Percentiles rank a stretch among this genome's conserved stretches.
phyloP scores from a whole-genome alignment of 345 rosid species.

The Reutealis trisperma region DNA sequence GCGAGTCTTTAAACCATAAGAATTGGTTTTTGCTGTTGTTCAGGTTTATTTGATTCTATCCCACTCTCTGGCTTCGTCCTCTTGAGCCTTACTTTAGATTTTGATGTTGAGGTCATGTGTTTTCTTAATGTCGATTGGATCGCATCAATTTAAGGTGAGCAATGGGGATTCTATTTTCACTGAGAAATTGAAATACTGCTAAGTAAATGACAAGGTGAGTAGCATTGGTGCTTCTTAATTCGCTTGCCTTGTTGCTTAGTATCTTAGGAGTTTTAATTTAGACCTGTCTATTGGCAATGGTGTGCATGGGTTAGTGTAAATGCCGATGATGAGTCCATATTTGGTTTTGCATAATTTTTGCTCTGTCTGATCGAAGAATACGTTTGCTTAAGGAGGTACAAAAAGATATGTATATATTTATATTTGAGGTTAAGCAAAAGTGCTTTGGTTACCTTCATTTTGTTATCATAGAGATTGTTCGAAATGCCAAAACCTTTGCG shows the following conservation, averaged over 20 bases:
- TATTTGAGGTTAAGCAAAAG: not conserved
- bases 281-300: not conserved
- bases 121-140: conserved; percentile 58
- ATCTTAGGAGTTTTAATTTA: not conserved
- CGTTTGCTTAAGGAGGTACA: too few species aligned
- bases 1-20: conserved; percentile 61
- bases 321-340: not conserved
- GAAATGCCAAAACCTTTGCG: not conserved
- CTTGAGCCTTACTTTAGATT: not conserved
- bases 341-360: not conserved
- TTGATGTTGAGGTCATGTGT: not conserved
- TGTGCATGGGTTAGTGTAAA: not conserved
- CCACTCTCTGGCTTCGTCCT: not conserved
- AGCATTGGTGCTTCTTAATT: not conserved
- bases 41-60: conserved; percentile 49
- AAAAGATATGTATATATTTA: not conserved
- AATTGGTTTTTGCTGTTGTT: conserved; percentile 85
- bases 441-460: not conserved
- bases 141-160: conserved; percentile 96
- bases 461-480: not conserved
- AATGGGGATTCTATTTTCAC: conserved; percentile 80
- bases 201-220: conserved; percentile 84
- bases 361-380: too few species aligned
- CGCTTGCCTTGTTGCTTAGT: not conserved
- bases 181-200: conserved; percentile 87